Conservation (phyloP, 179 eudicot species). For the Sideroxylon spinosum region DNA sequence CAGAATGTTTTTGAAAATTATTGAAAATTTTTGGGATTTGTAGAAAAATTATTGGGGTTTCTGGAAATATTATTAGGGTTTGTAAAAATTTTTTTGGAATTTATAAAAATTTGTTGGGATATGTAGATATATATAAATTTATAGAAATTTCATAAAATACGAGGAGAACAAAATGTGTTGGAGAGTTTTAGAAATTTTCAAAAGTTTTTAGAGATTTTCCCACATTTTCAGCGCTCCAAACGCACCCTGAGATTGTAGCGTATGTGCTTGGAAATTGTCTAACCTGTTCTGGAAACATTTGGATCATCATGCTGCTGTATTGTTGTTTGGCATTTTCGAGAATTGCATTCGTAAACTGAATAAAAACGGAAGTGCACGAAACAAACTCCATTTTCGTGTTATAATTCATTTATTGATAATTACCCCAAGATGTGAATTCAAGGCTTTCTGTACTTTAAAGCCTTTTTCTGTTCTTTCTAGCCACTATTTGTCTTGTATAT, state of each 20-base stretch:
- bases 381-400: slow-evolving; percentile 2
- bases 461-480: neutral
- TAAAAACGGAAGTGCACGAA: neutral
- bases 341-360: neutral
- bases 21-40: too few relatives aligned
- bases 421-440: neutral
- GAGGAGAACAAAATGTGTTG: too few relatives aligned
- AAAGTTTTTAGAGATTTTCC: too few relatives aligned
- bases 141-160: too few relatives aligned
- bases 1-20: too few relatives aligned
- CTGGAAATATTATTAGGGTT: too few relatives aligned
- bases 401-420: neutral
- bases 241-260: neutral
- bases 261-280: neutral
- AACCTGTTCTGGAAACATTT: neutral
- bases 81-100: too few relatives aligned
- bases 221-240: too few relatives aligned
- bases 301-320: neutral
- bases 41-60: too few relatives aligned
- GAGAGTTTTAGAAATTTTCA: too few relatives aligned
- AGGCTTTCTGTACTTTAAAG: neutral
- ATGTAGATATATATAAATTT: too few relatives aligned
- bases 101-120: too few relatives aligned
- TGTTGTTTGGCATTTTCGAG: neutral
- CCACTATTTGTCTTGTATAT: neutral